Conservation (phyloP, 2,329 filamentous ascomycete species). For the Penicillium occitanis region DNA sequence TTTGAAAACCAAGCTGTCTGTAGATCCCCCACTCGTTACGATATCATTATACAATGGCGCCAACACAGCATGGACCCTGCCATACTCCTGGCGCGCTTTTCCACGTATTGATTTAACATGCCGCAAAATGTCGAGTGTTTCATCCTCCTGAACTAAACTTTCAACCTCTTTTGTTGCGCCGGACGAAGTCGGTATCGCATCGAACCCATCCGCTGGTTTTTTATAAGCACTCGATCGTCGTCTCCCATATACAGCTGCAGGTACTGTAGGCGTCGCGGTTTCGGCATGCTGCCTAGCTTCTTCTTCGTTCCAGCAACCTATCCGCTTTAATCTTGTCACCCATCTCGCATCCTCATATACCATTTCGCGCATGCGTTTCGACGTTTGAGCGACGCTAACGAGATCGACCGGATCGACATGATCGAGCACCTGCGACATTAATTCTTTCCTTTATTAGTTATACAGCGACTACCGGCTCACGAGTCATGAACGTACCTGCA, state of each 20-base stretch:
- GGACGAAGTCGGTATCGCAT: constrained; percentile 64
- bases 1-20: constrained; percentile 80
- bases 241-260: neutral
- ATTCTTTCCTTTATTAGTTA: constrained; percentile 59
- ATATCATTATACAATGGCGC: constrained; percentile 88
- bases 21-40: constrained; percentile 64
- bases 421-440: constrained; percentile 83
- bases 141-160: constrained; percentile 58
- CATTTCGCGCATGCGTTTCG: constrained; percentile 90
- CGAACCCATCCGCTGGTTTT: constrained; percentile 66
- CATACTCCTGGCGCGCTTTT: constrained; percentile 83
- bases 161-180: constrained; percentile 33
- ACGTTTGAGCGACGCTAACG: constrained; percentile 79
- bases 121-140: constrained; percentile 66
- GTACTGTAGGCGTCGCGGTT: constrained; percentile 29
- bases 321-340: constrained; percentile 79
- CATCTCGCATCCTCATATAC: constrained; percentile 97
- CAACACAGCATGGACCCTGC: constrained; percentile 82
- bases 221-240: constrained; percentile 16
- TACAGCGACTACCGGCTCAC: neutral
- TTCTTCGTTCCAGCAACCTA: constrained; percentile 88
- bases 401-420: constrained; percentile 84
- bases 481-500: constrained; percentile 61
- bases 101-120: constrained; percentile 76
- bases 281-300: constrained; percentile 82